phyloP scores from a whole-genome alignment of 208 protist genomes.

The Acanthamoeba lugdunensis region DNA sequence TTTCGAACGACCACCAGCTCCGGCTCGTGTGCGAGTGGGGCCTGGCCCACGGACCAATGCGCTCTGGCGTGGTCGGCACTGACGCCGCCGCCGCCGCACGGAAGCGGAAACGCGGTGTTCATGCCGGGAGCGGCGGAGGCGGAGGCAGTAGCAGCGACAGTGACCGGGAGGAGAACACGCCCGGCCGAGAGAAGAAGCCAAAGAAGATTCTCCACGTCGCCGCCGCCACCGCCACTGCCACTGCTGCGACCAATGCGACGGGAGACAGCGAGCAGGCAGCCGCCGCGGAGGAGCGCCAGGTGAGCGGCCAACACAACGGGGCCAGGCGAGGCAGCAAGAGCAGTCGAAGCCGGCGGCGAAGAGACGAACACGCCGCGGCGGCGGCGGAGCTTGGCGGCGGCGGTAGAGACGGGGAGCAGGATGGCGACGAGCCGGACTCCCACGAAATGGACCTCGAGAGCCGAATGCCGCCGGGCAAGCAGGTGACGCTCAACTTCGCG shows the following conservation, averaged over 20 bases:
- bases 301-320: neutral
- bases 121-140: neutral
- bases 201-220: neutral
- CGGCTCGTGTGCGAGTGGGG: constrained; percentile 25
- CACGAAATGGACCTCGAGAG: neutral
- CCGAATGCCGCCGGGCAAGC: neutral
- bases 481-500: neutral
- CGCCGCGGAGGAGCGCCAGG: too few species aligned
- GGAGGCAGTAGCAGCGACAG: neutral
- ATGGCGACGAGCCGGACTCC: neutral
- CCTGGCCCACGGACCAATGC: neutral
- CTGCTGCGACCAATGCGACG: too few species aligned
- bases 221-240: too few species aligned
- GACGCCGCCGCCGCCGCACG: neutral
- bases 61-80: too few species aligned
- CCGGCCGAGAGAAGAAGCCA: neutral
- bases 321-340: neutral
- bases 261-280: too few species aligned
- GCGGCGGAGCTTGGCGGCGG: neutral
- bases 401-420: neutral
- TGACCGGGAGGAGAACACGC: neutral
- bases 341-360: neutral
- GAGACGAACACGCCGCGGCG: neutral
- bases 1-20: neutral
- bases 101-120: neutral